Percentiles rank a stretch among this genome's conserved stretches.
Evolutionary conservation across 2,329 filamentous ascomycete species (phyloP).

Genomic region (Aspergillus eucalypticola): DNA sequence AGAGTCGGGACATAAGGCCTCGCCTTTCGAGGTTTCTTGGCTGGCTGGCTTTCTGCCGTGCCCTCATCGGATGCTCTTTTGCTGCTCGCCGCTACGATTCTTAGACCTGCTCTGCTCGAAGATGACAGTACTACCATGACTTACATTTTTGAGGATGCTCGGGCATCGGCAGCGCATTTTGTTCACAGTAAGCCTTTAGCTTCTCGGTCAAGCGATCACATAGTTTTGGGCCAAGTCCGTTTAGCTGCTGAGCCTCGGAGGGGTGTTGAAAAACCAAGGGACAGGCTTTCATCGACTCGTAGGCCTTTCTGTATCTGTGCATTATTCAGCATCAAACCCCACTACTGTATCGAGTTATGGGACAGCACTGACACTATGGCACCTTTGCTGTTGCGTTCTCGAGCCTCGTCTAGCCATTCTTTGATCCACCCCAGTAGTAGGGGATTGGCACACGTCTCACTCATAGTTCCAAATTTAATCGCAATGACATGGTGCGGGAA

Average conservation of each 20-base stretch:
- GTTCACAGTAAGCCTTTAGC: conserved; percentile 58
- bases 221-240: conserved; percentile 71
- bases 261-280: conserved; percentile 72
- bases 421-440: conserved; percentile 72
- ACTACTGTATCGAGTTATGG: not conserved
- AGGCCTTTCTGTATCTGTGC: conserved; percentile 70
- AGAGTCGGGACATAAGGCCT: conserved; percentile 72
- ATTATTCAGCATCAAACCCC: conserved; percentile 11
- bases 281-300: conserved; percentile 73
- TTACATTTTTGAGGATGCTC: conserved; percentile 52
- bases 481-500: not conserved
- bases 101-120: conserved; percentile 2
- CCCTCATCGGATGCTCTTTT: conserved; percentile 36
- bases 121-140: not conserved
- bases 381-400: conserved; percentile 69
- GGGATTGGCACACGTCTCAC: conserved; percentile 63
- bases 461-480: conserved; percentile 13
- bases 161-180: conserved; percentile 69
- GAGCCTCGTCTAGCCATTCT: conserved; percentile 72
- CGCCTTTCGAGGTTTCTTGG: conserved; percentile 58
- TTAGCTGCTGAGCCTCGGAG: conserved; percentile 69
- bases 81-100: conserved; percentile 25
- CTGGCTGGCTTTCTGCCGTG: conserved; percentile 35
- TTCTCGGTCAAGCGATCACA: conserved; percentile 67
- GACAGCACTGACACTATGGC: conserved; percentile 50